These are phyloP conservation scores for Fusarium neocosmosporiellum DNA, from an alignment of 2,329 filamentous ascomycete species.

Conservation along the genomic window DNA sequence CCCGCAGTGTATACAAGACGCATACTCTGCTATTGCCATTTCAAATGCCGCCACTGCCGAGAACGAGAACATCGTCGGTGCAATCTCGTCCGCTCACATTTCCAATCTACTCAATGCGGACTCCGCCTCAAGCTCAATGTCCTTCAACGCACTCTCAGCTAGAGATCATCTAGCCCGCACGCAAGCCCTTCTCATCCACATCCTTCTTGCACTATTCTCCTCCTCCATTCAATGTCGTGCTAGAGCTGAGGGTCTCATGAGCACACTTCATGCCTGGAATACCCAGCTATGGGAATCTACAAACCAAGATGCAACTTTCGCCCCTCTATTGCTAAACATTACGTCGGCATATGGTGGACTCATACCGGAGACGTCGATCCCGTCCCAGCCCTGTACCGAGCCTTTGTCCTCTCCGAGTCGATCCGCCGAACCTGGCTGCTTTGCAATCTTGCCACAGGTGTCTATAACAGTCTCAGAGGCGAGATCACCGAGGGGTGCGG, in stretches of 20 bases:
- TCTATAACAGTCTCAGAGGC: background rate
- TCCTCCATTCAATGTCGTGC: constrained; percentile 2
- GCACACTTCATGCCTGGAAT: background rate
- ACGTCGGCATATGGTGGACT: background rate
- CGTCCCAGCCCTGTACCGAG: background rate
- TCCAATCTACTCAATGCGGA: background rate
- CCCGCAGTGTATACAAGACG: background rate
- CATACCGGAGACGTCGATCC: background rate
- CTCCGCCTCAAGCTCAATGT: background rate
- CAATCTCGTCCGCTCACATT: background rate
- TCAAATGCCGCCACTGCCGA: background rate
- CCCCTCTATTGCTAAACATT: background rate
- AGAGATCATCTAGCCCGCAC: background rate
- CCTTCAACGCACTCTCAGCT: background rate
- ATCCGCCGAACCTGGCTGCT: constrained; percentile 1
- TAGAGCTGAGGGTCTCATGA: background rate
- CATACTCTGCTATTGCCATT: background rate
- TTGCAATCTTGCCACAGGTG: background rate
- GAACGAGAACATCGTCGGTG: background rate
- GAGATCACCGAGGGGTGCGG: background rate
- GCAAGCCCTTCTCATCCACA: background rate
- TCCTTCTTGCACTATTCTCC: background rate
- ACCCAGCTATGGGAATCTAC: background rate
- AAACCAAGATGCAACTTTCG: background rate
- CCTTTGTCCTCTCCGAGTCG: background rate